phyloP scores from a whole-genome alignment of 441 rosid genomes.

The Gossypium schwendimanii region DNA sequence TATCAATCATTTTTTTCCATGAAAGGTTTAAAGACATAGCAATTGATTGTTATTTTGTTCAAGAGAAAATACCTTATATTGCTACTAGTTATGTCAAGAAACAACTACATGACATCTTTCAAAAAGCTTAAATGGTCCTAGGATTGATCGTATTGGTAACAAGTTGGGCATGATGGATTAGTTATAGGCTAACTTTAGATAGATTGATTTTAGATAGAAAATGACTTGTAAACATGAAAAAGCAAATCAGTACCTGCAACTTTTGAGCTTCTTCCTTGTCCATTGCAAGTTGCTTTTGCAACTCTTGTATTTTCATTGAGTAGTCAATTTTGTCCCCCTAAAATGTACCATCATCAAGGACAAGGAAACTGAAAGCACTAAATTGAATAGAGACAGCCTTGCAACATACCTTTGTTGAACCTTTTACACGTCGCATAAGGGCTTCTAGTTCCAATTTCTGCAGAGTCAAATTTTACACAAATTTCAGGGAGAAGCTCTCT shows the following conservation, averaged over 20 bases:
- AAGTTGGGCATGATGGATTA: too few relatives aligned
- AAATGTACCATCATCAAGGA: constrained; percentile 2
- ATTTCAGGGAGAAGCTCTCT: not conserved
- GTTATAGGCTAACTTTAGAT: too few relatives aligned
- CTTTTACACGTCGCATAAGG: constrained; percentile 50
- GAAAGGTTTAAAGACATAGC: too few relatives aligned
- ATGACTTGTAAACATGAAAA: constrained; percentile 1
- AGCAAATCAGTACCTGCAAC: constrained; percentile 46
- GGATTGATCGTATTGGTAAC: too few relatives aligned
- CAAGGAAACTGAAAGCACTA: not conserved
- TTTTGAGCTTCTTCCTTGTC: constrained; percentile 87
- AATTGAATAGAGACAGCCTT: not conserved
- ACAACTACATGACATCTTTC: too few relatives aligned
- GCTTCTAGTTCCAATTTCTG: constrained; percentile 79
- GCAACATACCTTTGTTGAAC: constrained; percentile 61
- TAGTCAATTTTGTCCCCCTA: constrained; percentile 82
- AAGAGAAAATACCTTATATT: too few relatives aligned
- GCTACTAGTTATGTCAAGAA: too few relatives aligned
- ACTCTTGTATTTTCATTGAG: constrained; percentile 73
- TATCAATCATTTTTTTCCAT: too few relatives aligned
- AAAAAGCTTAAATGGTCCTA: too few relatives aligned
- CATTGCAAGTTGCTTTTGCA: constrained; percentile 83
- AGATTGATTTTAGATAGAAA: not conserved
- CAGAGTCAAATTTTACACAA: constrained; percentile 16
- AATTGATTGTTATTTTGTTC: too few relatives aligned